These are phyloP conservation scores for Mycena sp. DNA, from an alignment of 1,284 basidiomycete genomes.

Conservation along the genomic window DNA sequence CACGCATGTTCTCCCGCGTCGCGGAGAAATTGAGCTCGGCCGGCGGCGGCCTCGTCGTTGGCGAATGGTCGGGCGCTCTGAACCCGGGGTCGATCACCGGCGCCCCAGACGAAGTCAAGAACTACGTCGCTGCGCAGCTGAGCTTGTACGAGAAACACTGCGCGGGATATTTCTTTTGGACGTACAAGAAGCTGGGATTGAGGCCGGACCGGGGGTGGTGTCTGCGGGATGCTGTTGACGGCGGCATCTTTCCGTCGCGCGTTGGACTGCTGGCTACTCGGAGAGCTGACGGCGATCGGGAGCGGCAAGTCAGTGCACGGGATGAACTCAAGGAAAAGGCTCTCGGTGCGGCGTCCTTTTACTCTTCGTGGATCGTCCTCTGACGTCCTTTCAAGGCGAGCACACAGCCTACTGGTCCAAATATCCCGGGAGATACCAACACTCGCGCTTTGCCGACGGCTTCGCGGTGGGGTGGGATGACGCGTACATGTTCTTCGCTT, in stretches of 20 bases:
- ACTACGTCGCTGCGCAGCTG: conserved; percentile 75
- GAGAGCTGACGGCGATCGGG: conserved; percentile 35
- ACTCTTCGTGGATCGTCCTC: conserved; percentile 10
- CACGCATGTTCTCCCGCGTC: conserved; percentile 54
- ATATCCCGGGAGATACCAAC: conserved; percentile 63
- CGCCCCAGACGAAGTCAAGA: conserved; percentile 56
- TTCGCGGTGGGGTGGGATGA: conserved; percentile 80
- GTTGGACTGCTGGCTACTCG: conserved; percentile 33
- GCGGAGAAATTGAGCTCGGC: conserved; percentile 54
- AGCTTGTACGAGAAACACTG: conserved; percentile 72
- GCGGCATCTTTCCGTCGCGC: conserved; percentile 66
- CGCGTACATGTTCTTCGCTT: conserved; percentile 62
- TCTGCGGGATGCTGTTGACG: conserved; percentile 72
- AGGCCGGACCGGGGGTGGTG: conserved; percentile 78
- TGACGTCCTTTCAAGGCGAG: conserved; percentile 45
- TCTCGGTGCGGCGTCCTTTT: conserved; percentile 46
- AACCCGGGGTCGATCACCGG: conserved; percentile 72
- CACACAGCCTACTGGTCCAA: conserved; percentile 70
- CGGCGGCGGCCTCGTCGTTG: conserved; percentile 74
- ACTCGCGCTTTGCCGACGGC: conserved; percentile 73
- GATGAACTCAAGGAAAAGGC: conserved; percentile 42
- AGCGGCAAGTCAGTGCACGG: conserved; percentile 37
- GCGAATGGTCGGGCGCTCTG: conserved; percentile 88
- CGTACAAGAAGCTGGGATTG: conserved; percentile 77
- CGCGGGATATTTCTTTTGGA: conserved; percentile 91